Evolutionary conservation across 148 eudicot species (phyloP), one percentile per base, ranked within the genome.

Genomic region (Nepenthes gracilis): DNA sequence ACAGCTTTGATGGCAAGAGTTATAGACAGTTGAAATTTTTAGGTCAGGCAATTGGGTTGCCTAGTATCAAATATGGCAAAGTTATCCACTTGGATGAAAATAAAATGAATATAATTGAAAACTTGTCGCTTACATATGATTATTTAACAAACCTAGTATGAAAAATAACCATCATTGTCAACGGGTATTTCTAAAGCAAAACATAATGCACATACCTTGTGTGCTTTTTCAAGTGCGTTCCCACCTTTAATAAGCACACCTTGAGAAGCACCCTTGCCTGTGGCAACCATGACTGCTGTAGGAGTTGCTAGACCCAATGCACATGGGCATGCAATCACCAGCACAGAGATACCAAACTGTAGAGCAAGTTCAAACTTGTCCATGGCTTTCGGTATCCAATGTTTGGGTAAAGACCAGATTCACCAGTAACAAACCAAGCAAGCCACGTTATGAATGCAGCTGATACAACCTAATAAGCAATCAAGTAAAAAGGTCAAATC

Each of bases 161-260:
- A 23, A 23, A 0, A 23, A 23, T 32, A 1, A 54, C 9, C 57
- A n/a, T 54, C 33, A 11, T 5, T 5, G 53, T n/a, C 13, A 49
- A 6, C 2, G n/a, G 53, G 1, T 8, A 49, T 43, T 67, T 51
- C 40, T 48, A 9, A 56, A 35, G 55, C 12, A 67, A 55, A 40
- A 57, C n/a, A 53, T 49, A 36, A 50, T 48, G 65, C 23, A 53
- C 67, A 48, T 69, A 84, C 96, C 96, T 93, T 88, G 68, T 93
- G 95, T 61, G 99, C 99, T 66, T 83, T 93, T 68, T 93, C 80
- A 69, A 93, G 92, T 51, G 99, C 99, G 77, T 74, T 67, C 35
- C 99, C 96, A 49, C 99, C 95, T 76, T 93, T 93, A 60, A 93
- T 93, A 14, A 93, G 92, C 69, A 93, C 99, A 52, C 99, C 99